Base-by-base conservation (phyloP, 768 basidiomycete genomes). In the Mycena polygramma region DNA sequence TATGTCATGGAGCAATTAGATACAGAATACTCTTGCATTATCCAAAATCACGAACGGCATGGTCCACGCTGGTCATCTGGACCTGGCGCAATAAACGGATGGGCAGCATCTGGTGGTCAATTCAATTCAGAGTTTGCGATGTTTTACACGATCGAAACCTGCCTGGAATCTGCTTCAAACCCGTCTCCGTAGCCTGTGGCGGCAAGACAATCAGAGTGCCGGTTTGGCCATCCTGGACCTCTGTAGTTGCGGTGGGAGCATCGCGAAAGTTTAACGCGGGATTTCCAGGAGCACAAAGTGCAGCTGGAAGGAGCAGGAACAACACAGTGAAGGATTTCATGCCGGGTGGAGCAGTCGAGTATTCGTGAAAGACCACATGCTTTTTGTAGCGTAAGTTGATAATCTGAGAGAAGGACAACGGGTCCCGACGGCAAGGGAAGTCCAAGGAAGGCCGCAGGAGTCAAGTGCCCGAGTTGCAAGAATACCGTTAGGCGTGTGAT, bases 11-110 rank as follows among this genome's bases (percentile, higher is more conserved):
- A 4, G 36, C 66, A 46, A 55, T 24, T 8, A 35, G n/a, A 19
- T 7, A 17, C 4, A 10, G 9, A 1, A 51, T 24, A 30, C 30
- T 30, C 30, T 8, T 3, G 1, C 8, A 46, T 24, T 1, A 2
- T 13, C 2, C 10, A 17, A n/a, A 36, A 36, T 41, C 26, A 69
- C 72, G 49, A 43, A 73, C 68, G 72, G 39, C 72, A 73, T 14
- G 72, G 72, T 70, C 70, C 70, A 20, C 70, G 70, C 26, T 71
- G 70, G 43, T 71, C 70, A n/a, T 71, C n/a, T 37, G 66, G 68
- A 36, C 72, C 72, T 5, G 72, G 72, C 4, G 72, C 68, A 48
- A 73, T 70, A n/a, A 73, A 73, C 10, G 72, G 72, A 35, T 73
- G 72, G 15, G 24, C 72, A 30, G 65, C 65, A 49, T 73, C 72